Conservation (phyloP, 176 grass and related monocot species). For the Carex cristatella region DNA sequence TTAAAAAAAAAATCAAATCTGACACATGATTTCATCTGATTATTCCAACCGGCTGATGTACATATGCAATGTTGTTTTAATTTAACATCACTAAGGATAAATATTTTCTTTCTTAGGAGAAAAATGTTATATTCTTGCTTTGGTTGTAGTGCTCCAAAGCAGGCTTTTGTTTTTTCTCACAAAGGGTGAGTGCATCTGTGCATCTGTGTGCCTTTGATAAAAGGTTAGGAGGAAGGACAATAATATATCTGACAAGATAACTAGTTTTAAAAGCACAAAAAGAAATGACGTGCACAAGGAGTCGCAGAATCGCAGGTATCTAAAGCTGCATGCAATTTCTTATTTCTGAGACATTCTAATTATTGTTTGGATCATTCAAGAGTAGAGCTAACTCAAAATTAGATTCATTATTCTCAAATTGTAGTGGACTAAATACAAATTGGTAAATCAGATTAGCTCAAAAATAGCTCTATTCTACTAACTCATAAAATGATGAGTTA, state of each 20-base stretch:
- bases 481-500: too few relatives aligned
- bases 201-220: constrained; percentile 3
- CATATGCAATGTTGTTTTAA: too few relatives aligned
- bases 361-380: too few relatives aligned
- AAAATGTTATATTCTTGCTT: not conserved
- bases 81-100: too few relatives aligned
- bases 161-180: constrained; percentile 5
- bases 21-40: too few relatives aligned
- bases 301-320: not conserved
- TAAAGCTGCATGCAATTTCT: constrained; percentile 10
- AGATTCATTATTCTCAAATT: too few relatives aligned
- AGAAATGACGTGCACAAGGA: constrained; percentile 20
- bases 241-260: constrained; percentile 17
- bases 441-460: too few relatives aligned
- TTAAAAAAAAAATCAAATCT: too few relatives aligned
- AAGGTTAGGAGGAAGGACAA: constrained; percentile 17
- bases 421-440: too few relatives aligned
- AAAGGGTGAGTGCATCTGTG: not conserved
- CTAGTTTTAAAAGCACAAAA: constrained; percentile 18
- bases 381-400: too few relatives aligned
- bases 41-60: too few relatives aligned
- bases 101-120: not conserved
- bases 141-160: not conserved
- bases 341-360: not conserved
- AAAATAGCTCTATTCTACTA: too few relatives aligned